phyloP scores from a whole-genome alignment of 257 asterid genomes.

The Nicotiana paniculata region DNA sequence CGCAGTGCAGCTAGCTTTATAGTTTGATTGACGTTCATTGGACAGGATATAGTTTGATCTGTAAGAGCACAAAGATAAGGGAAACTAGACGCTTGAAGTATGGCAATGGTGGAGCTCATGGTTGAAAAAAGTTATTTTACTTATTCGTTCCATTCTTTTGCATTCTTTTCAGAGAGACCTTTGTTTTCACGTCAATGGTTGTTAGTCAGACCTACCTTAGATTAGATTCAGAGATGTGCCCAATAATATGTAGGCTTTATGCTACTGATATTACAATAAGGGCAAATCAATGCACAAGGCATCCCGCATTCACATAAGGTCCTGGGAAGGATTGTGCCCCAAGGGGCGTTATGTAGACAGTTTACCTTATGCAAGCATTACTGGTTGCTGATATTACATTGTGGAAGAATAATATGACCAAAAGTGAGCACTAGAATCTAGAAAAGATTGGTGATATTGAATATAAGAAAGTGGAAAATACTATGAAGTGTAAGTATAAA shows the following conservation, averaged over 20 bases:
- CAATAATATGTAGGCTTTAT: background rate
- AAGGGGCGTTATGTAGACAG: no score
- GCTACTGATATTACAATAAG: no score
- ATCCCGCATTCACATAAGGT: no score
- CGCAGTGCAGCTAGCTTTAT: background rate
- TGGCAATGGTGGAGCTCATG: background rate
- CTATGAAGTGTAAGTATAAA: background rate
- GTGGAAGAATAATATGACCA: background rate
- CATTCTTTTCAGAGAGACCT: background rate
- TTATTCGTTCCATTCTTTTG: background rate
- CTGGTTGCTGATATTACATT: background rate
- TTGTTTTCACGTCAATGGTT: background rate
- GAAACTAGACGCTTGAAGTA: background rate
- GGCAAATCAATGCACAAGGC: no score
- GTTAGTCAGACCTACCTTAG: background rate
- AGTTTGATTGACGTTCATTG: background rate
- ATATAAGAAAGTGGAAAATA: background rate
- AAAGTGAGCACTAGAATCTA: background rate
- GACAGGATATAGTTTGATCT: background rate
- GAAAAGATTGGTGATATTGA: background rate
- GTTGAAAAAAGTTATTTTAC: background rate
- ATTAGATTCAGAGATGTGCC: background rate
- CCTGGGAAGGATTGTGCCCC: no score
- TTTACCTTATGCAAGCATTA: no score
- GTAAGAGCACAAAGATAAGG: background rate